These are phyloP conservation scores for Cercospora canescens DNA, from an alignment of 2,329 filamentous ascomycete genomes.

Conservation along the genomic window DNA sequence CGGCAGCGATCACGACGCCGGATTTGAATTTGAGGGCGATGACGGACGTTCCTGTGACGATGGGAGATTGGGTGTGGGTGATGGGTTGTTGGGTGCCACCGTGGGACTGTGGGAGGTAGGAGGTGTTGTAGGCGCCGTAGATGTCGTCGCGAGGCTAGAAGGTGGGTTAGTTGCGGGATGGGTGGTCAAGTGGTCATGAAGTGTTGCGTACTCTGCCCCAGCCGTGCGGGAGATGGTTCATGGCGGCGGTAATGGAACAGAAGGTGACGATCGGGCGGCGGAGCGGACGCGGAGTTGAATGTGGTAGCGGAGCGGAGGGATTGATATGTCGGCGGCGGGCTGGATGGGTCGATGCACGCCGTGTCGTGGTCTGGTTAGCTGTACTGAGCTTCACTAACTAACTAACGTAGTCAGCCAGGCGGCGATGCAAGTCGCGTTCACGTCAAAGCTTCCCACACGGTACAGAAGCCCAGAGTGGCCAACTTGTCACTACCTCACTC, in stretches of 20 bases:
- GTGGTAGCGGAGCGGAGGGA: not conserved
- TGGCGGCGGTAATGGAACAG: constrained; percentile 37
- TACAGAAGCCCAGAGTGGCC: too few species aligned
- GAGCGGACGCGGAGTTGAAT: not conserved
- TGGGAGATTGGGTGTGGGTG: constrained; percentile 85
- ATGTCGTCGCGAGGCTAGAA: constrained; percentile 90
- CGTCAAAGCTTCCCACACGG: constrained; percentile 1
- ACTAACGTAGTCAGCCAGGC: too few species aligned
- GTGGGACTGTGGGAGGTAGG: constrained; percentile 71
- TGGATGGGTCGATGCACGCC: constrained; percentile 9
- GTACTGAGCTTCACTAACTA: too few species aligned
- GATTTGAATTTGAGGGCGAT: constrained; percentile 94
- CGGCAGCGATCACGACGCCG: constrained; percentile 93
- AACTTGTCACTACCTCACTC: too few species aligned
- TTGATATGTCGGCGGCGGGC: not conserved
- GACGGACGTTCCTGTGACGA: constrained; percentile 96
- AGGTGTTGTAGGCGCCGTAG: constrained; percentile 89
- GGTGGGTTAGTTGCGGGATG: constrained; percentile 38
- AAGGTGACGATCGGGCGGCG: not conserved
- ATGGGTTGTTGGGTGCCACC: constrained; percentile 55
- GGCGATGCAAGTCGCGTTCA: constrained; percentile 10
- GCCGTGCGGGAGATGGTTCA: constrained; percentile 67
- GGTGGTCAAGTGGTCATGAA: constrained; percentile 30
- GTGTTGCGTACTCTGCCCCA: constrained; percentile 61
- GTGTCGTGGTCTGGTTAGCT: constrained; percentile 11